phyloP scores from a whole-genome alignment of 139 green algal genomes.

The Picochlorum sp. region DNA sequence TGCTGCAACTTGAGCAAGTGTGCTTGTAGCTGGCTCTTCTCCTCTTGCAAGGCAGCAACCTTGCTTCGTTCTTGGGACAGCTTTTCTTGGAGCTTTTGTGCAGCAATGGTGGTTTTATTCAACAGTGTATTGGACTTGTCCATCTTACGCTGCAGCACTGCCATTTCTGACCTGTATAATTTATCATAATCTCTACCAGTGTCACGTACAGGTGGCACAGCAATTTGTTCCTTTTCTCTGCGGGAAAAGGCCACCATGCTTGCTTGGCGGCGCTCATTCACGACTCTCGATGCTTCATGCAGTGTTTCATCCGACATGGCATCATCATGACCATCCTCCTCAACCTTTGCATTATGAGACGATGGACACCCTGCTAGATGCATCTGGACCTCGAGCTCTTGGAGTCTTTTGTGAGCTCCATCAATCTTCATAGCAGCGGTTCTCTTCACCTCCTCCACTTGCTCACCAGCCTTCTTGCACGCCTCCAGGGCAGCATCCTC shows the following conservation, averaged over 20 bases:
- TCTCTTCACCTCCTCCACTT: conserved; percentile 2
- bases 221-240: too few species aligned
- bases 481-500: background rate
- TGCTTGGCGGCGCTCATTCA: background rate
- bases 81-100: background rate
- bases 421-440: background rate
- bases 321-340: background rate
- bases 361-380: background rate
- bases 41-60: conserved; percentile 4
- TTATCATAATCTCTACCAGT: background rate
- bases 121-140: conserved; percentile 4
- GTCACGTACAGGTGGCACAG: too few species aligned
- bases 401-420: background rate
- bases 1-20: conserved; percentile 7
- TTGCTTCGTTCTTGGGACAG: conserved; percentile 1
- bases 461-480: background rate
- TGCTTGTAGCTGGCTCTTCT: conserved; percentile 10
- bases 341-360: background rate
- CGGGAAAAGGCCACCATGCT: background rate
- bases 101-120: conserved; percentile 3
- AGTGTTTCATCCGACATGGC: background rate
- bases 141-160: background rate
- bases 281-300: background rate
- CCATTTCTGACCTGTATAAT: background rate
- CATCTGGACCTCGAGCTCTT: conserved; percentile 4